phyloP scores from a whole-genome alignment of 768 basidiomycete genomes.

The Pisolithus albus region DNA sequence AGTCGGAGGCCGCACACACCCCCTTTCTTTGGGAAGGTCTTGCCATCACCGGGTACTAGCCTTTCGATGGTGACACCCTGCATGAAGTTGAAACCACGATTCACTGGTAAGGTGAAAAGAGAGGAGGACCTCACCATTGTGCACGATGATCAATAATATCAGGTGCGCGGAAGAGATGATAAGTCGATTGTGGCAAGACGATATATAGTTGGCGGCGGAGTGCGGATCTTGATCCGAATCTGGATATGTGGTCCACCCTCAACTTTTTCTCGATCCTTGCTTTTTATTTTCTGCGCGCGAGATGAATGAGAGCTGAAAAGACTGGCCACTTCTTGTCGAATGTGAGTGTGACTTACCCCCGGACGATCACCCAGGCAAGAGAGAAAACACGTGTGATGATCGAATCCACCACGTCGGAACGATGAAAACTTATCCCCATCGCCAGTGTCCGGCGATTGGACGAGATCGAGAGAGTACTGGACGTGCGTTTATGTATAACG shows the following conservation, averaged over 20 bases:
- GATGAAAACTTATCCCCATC: no score
- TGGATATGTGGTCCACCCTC: constrained; percentile 11
- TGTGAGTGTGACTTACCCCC: background rate
- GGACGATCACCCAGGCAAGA: background rate
- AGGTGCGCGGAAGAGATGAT: constrained; percentile 11
- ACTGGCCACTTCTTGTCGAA: background rate
- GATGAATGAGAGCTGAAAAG: background rate
- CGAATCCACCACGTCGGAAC: background rate
- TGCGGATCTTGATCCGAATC: constrained; percentile 75
- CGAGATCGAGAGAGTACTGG: no score
- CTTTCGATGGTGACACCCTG: constrained; percentile 69
- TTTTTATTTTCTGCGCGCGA: background rate
- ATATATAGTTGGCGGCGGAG: constrained; percentile 47
- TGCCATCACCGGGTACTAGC: constrained; percentile 55
- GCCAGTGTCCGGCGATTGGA: no score
- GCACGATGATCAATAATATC: constrained; percentile 19
- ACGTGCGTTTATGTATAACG: background rate
- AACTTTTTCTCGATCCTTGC: background rate
- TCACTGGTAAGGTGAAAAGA: background rate
- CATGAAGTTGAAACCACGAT: constrained; percentile 1
- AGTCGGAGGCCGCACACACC: constrained; percentile 41
- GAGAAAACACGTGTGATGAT: background rate
- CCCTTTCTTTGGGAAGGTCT: constrained; percentile 58
- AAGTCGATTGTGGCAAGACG: background rate
- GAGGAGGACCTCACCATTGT: constrained; percentile 24